Evolutionary conservation across 2,329 filamentous ascomycete genomes (phyloP).

Genomic region (Monilinia fructicola): DNA sequence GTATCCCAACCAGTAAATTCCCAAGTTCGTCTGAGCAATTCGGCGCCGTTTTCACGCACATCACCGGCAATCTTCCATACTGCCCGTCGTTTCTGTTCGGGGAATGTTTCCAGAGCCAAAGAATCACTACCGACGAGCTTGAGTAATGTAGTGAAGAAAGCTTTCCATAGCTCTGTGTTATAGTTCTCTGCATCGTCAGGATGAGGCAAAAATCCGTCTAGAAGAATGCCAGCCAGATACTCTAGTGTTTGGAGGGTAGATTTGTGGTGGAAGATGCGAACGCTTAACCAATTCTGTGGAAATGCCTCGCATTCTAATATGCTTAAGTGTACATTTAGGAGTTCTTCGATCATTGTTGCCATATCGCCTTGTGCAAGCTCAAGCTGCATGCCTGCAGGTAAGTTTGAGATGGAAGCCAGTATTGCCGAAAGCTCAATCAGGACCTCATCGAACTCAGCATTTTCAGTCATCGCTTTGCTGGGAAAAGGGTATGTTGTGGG

Average conservation of each 20-base stretch:
- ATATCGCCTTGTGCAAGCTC: conserved; percentile 74
- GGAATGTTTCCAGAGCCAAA: conserved; percentile 89
- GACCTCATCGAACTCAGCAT: conserved; percentile 73
- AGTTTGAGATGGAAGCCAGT: conserved; percentile 76
- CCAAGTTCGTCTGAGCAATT: conserved; percentile 82
- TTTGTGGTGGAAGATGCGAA: conserved; percentile 90
- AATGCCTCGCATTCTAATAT: conserved; percentile 89
- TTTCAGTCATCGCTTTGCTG: conserved; percentile 61
- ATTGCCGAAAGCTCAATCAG: conserved; percentile 87
- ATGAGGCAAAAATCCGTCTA: conserved; percentile 81
- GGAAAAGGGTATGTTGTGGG: conserved; percentile 89
- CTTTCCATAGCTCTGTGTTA: conserved; percentile 90
- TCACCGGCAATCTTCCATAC: conserved; percentile 99
- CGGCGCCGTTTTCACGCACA: conserved; percentile 86
- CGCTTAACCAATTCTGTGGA: conserved; percentile 84
- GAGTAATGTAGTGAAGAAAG: conserved; percentile 86
- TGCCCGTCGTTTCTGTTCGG: conserved; percentile 91
- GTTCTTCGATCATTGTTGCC: conserved; percentile 71
- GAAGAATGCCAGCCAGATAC: conserved; percentile 74
- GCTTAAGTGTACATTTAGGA: conserved; percentile 82
- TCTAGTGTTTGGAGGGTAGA: conserved; percentile 84
- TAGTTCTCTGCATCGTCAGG: conserved; percentile 82
- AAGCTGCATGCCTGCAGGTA: conserved; percentile 70
- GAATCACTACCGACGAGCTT: conserved; percentile 87
- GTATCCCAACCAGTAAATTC: conserved; percentile 97